Conservation (phyloP, 495 filamentous ascomycete genomes). For the Podospora didyma region DNA sequence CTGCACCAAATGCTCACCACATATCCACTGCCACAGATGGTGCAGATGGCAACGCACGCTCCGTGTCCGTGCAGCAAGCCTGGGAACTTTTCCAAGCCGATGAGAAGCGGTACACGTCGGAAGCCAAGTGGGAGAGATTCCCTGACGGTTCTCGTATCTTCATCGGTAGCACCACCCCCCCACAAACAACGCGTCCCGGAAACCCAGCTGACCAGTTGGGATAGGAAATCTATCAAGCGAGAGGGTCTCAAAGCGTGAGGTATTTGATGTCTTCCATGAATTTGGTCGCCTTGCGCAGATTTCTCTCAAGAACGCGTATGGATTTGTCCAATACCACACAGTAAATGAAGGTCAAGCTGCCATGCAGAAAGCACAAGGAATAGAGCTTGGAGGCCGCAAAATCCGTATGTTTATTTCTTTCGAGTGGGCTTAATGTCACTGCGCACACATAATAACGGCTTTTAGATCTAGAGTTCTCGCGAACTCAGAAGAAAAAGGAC, state of each 20-base stretch:
- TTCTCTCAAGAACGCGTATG: constrained; percentile 94
- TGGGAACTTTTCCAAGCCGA: constrained; percentile 85
- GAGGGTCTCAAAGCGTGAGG: constrained; percentile 85
- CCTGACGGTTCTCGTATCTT: constrained; percentile 82
- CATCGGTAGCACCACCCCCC: constrained; percentile 63
- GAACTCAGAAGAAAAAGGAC: constrained; percentile 72
- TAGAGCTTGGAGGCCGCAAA: constrained; percentile 72
- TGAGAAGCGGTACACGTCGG: constrained; percentile 47
- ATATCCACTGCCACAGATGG: constrained; percentile 33
- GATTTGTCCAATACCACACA: constrained; percentile 92
- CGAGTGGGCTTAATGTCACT: constrained; percentile 5
- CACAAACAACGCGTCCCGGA: background rate
- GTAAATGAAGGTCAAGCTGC: constrained; percentile 66
- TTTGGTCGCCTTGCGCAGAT: constrained; percentile 91
- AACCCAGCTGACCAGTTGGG: background rate
- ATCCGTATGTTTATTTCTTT: constrained; percentile 68
- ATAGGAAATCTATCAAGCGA: constrained; percentile 91
- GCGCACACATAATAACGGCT: constrained; percentile 14
- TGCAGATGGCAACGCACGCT: background rate
- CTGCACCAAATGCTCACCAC: constrained; percentile 26
- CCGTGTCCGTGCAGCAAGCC: constrained; percentile 47
- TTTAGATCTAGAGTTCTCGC: constrained; percentile 89
- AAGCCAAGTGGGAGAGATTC: constrained; percentile 79
- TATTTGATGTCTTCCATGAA: constrained; percentile 82
- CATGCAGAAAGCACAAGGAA: constrained; percentile 72